A percentile compares a stretch with the other conserved stretches of the same genome.
Conservation (phyloP, 1,284 basidiomycete genomes). For the Anthracocystis panici-leucophaei region DNA sequence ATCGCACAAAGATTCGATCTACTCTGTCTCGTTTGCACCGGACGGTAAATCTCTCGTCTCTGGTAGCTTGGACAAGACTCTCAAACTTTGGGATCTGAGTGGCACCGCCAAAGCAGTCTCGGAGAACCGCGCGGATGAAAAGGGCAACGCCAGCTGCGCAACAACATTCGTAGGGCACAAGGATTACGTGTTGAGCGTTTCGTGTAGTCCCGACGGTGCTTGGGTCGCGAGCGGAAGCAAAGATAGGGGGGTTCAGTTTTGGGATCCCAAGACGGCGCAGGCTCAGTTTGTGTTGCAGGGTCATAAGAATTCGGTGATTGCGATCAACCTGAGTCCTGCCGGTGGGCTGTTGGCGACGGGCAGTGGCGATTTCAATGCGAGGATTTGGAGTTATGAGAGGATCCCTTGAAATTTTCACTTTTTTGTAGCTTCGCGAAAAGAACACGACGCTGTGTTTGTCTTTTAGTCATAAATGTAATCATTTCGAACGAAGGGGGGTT, state of each 20-base stretch:
- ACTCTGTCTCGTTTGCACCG: slow-evolving; percentile 86
- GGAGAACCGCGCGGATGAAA: slow-evolving; percentile 57
- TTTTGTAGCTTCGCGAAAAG: neutral
- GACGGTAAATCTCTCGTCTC: slow-evolving; percentile 83
- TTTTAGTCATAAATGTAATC: too few relatives aligned
- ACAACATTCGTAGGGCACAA: slow-evolving; percentile 87
- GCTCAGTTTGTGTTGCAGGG: slow-evolving; percentile 87
- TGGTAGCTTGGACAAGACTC: slow-evolving; percentile 85
- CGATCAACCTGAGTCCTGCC: slow-evolving; percentile 81
- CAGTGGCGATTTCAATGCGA: slow-evolving; percentile 80
- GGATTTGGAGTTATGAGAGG: slow-evolving; percentile 66
- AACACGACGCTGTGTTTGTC: too few relatives aligned
- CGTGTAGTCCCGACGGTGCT: slow-evolving; percentile 83
- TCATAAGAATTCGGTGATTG: slow-evolving; percentile 91
- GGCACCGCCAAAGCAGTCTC: slow-evolving; percentile 70
- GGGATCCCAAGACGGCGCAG: slow-evolving; percentile 81
- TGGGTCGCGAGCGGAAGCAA: slow-evolving; percentile 92
- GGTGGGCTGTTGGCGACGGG: slow-evolving; percentile 84
- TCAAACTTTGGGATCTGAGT: slow-evolving; percentile 87
- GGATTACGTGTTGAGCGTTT: slow-evolving; percentile 84
- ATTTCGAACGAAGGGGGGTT: too few relatives aligned
- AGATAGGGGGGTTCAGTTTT: slow-evolving; percentile 81
- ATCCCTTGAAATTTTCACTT: slow-evolving; percentile 22
- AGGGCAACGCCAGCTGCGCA: slow-evolving; percentile 75
- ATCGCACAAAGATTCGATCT: slow-evolving; percentile 85